phyloP scores from a whole-genome alignment of 1,284 basidiomycete species.

The Fomitopsis pinicola region DNA sequence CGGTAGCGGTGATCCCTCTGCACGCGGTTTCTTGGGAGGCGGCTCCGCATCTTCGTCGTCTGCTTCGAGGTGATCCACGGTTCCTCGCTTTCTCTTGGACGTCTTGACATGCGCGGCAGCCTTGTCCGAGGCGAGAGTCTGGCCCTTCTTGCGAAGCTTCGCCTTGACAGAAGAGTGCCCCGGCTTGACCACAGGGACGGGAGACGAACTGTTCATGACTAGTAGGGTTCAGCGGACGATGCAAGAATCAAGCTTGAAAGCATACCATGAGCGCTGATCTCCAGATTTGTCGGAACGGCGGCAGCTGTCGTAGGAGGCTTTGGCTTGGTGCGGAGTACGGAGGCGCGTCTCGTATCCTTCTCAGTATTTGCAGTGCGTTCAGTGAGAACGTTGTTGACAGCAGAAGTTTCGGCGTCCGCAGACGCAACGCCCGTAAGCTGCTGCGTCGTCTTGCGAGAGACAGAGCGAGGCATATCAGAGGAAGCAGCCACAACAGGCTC shows the following conservation, averaged over 20 bases:
- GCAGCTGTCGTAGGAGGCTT: background rate
- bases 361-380: background rate
- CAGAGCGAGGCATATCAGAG: background rate
- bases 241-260: slow-evolving; percentile 7
- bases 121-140: background rate
- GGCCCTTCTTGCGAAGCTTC: slow-evolving; percentile 18
- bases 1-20: background rate
- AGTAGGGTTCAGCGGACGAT: background rate
- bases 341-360: background rate
- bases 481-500: background rate
- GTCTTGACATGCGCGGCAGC: slow-evolving; percentile 1
- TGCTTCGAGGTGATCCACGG: background rate
- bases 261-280: background rate
- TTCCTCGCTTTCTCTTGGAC: slow-evolving; percentile 13
- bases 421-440: background rate
- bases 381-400: background rate
- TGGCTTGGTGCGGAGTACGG: background rate
- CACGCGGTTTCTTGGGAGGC: slow-evolving; percentile 4
- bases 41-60: background rate
- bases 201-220: slow-evolving; percentile 13
- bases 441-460: background rate
- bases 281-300: background rate
- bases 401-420: background rate
- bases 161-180: slow-evolving; percentile 15
- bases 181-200: slow-evolving; percentile 12